Evolutionary conservation across 768 basidiomycete genomes (phyloP).

Genomic region (Xerocomus spinulosus): DNA sequence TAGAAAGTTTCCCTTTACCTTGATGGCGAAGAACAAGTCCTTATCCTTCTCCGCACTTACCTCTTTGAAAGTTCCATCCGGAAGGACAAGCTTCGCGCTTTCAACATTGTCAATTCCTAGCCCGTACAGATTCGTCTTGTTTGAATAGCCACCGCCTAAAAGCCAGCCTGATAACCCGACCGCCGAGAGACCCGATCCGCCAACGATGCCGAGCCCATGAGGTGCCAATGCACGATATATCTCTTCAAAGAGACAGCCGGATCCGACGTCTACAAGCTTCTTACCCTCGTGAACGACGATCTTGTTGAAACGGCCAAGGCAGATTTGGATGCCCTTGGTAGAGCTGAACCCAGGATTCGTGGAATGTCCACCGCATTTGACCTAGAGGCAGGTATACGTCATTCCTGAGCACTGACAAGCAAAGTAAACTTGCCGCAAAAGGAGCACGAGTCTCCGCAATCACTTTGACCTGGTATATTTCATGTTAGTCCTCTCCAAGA

Average conservation of each 20-base stretch:
- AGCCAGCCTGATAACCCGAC: constrained; percentile 34
- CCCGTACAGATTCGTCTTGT: constrained; percentile 31
- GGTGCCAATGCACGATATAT: constrained; percentile 20
- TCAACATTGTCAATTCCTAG: constrained; percentile 32
- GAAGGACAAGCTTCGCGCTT: constrained; percentile 26
- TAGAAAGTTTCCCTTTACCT: not conserved
- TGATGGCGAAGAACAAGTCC: constrained; percentile 7
- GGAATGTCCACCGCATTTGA: constrained; percentile 33
- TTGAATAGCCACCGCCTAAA: constrained; percentile 34
- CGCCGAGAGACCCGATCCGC: constrained; percentile 17
- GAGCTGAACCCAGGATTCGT: constrained; percentile 30
- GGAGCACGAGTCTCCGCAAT: constrained; percentile 3
- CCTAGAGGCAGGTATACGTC: constrained; percentile 6
- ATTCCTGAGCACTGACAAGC: not conserved
- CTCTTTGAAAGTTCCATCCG: constrained; percentile 19
- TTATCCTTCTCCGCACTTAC: constrained; percentile 1
- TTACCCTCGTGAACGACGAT: constrained; percentile 3
- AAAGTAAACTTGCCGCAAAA: constrained; percentile 9
- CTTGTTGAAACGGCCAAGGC: constrained; percentile 22
- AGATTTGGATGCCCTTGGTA: constrained; percentile 29
- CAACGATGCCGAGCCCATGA: constrained; percentile 17
- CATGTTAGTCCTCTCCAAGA: not conserved
- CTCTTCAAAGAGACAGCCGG: constrained; percentile 28
- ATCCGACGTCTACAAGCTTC: constrained; percentile 20
- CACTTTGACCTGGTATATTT: constrained; percentile 4